Evolutionary conservation across 345 rosid genomes (phyloP).

Genomic region (Psidium friedrichsthalianum): DNA sequence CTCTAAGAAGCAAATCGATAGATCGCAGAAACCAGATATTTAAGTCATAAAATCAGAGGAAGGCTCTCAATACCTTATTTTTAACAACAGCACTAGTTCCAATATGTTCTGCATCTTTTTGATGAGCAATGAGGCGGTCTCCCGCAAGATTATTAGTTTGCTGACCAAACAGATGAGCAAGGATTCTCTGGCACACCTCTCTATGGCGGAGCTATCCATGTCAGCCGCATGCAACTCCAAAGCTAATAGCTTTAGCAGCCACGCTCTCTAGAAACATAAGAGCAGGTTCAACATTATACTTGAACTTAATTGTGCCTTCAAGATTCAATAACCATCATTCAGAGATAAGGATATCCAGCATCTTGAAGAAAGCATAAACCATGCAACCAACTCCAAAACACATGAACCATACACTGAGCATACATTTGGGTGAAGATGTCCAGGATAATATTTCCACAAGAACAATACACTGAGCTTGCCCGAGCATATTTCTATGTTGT

Average conservation of each 20-base stretch:
- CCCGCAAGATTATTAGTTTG: constrained; percentile 29
- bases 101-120: constrained; percentile 29
- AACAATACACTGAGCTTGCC: not conserved
- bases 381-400: not conserved
- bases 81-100: constrained; percentile 51
- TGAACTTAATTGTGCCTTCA: not conserved
- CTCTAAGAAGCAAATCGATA: too few relatives aligned
- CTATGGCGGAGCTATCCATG: constrained; percentile 43
- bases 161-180: constrained; percentile 73
- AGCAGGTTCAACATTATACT: not conserved
- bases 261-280: constrained; percentile 52
- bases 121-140: constrained; percentile 22
- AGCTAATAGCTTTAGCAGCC: constrained; percentile 91
- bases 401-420: not conserved
- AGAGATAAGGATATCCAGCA: not conserved
- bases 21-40: too few relatives aligned
- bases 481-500: not conserved
- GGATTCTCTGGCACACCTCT: constrained; percentile 66
- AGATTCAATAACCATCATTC: not conserved
- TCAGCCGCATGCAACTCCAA: constrained; percentile 72
- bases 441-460: not conserved
- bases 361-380: not conserved
- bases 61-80: constrained; percentile 49
- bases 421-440: not conserved
- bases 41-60: not conserved